Evolutionary conservation across 306 rosid genomes (phyloP).

Genomic region (Dalbergia cultrata): DNA sequence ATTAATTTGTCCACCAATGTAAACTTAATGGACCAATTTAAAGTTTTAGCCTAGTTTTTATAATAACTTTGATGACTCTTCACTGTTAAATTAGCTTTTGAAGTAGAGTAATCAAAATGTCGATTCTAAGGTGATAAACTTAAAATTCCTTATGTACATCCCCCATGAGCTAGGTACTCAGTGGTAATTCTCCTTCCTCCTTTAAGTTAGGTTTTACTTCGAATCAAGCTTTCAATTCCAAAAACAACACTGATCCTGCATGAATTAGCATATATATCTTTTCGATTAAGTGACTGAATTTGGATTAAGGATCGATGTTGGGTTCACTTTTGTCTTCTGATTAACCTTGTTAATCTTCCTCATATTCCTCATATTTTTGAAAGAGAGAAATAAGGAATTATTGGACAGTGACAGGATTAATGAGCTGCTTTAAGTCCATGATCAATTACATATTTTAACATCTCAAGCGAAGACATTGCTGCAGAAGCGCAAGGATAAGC

Average conservation of each 20-base stretch:
- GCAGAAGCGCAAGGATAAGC: slow-evolving; percentile 34
- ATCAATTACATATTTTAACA: neutral
- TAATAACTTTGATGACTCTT: too few relatives aligned
- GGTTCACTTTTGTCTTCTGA: neutral
- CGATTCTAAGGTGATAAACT: too few relatives aligned
- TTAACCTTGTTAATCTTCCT: neutral
- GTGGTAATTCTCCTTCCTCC: too few relatives aligned
- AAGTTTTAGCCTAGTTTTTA: too few relatives aligned
- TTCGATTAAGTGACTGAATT: neutral
- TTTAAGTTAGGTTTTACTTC: too few relatives aligned
- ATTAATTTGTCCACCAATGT: too few relatives aligned
- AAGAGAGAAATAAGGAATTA: neutral
- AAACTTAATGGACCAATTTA: too few relatives aligned
- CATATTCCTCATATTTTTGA: neutral
- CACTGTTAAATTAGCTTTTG: too few relatives aligned
- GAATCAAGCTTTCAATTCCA: too few relatives aligned
- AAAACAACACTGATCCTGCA: neutral
- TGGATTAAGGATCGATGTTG: neutral
- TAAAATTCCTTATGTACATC: too few relatives aligned
- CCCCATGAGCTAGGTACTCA: too few relatives aligned
- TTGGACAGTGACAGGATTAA: slow-evolving; percentile 18
- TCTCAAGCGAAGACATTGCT: slow-evolving; percentile 10
- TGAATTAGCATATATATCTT: neutral
- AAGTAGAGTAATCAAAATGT: too few relatives aligned
- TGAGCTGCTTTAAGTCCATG: neutral